Percentiles rank a stretch among this genome's conserved stretches.
These are phyloP conservation scores for Elongisporangium undulatum DNA, from an alignment of 352 stramenopile species.

Conservation along the genomic window DNA sequence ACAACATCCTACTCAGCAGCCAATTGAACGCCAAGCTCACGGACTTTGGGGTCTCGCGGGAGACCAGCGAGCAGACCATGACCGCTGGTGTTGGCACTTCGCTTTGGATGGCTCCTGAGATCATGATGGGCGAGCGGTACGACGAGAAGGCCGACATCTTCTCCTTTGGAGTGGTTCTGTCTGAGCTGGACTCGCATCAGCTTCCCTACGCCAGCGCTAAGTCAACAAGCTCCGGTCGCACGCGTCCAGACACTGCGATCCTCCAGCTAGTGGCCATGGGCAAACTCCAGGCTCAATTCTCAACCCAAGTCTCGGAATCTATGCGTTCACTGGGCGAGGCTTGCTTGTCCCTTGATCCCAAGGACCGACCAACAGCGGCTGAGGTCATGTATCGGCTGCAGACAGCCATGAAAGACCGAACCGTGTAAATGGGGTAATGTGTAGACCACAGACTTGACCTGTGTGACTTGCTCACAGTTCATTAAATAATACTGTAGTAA, in stretches of 20 bases:
- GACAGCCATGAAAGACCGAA: neutral
- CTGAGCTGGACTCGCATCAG: constrained; percentile 37
- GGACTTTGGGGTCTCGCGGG: constrained; percentile 45
- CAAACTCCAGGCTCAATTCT: neutral
- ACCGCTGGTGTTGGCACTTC: constrained; percentile 30
- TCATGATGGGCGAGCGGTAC: constrained; percentile 42
- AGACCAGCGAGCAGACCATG: constrained; percentile 27
- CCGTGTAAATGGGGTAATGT: too few species aligned
- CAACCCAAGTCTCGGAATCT: neutral
- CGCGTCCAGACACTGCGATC: constrained; percentile 23
- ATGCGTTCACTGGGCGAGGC: neutral
- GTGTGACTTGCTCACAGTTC: too few species aligned
- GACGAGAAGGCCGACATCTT: constrained; percentile 39
- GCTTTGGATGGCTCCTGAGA: constrained; percentile 40
- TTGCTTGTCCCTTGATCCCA: neutral
- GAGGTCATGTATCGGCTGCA: neutral
- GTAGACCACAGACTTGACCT: too few species aligned
- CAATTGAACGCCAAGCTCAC: constrained; percentile 31
- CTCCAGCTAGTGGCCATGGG: constrained; percentile 41
- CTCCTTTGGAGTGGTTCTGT: constrained; percentile 45
- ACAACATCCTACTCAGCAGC: constrained; percentile 33
- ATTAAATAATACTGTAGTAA: too few species aligned
- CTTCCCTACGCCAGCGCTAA: constrained; percentile 18
- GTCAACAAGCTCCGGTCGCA: constrained; percentile 12
- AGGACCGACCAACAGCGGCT: neutral